phyloP scores from a whole-genome alignment of 441 rosid species.

The Populus hybrid region DNA sequence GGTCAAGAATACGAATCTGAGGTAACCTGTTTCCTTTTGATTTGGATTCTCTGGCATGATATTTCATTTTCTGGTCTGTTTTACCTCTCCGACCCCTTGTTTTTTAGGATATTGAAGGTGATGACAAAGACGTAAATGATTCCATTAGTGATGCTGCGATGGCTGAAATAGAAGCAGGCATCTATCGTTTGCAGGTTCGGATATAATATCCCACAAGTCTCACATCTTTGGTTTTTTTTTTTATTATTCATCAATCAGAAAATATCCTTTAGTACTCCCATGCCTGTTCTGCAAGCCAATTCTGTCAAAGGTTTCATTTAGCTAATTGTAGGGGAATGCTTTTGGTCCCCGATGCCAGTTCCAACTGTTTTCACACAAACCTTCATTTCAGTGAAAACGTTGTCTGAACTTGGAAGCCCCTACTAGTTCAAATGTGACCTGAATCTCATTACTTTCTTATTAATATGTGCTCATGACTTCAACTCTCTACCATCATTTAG shows the following conservation, averaged over 20 bases:
- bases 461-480: background rate
- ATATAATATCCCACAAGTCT: slow-evolving; percentile 9
- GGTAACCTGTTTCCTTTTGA: slow-evolving; percentile 37
- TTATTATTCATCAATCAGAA: background rate
- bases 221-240: background rate
- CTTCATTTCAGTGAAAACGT: background rate
- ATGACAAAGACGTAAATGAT: slow-evolving; percentile 36
- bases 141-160: slow-evolving; percentile 52
- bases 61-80: slow-evolving; percentile 9
- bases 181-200: slow-evolving; percentile 72
- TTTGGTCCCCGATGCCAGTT: background rate
- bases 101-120: slow-evolving; percentile 42
- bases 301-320: background rate
- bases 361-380: background rate
- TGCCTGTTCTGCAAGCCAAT: background rate
- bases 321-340: background rate
- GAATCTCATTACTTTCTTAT: background rate
- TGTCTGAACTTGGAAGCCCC: background rate
- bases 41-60: background rate
- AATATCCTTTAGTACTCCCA: background rate
- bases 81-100: slow-evolving; percentile 10
- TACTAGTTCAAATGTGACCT: background rate
- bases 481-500: background rate
- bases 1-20: slow-evolving; percentile 38
- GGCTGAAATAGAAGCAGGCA: slow-evolving; percentile 74